phyloP scores from a whole-genome alignment of 2,329 filamentous ascomycete genomes.

The Fonsecaea pugnacius region DNA sequence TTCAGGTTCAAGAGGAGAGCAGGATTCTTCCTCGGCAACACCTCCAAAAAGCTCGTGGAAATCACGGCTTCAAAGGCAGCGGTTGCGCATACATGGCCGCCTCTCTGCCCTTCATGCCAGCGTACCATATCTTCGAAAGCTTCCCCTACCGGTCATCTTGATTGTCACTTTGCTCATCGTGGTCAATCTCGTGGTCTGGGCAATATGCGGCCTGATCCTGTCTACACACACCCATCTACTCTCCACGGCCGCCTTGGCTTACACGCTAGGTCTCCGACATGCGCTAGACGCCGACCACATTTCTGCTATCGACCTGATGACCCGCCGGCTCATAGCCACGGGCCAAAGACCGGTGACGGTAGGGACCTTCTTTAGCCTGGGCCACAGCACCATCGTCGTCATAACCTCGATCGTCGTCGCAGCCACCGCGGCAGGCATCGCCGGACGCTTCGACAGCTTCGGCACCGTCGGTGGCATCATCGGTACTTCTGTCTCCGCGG shows the following conservation, averaged over 20 bases:
- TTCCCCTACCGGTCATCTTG: slow-evolving; percentile 61
- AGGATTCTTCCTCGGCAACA: not conserved
- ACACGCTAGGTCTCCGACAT: slow-evolving; percentile 86
- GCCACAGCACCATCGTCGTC: slow-evolving; percentile 90
- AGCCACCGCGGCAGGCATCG: slow-evolving; percentile 82
- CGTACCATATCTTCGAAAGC: slow-evolving; percentile 59
- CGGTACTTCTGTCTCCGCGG: slow-evolving; percentile 82
- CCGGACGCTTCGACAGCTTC: slow-evolving; percentile 79
- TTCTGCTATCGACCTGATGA: slow-evolving; percentile 92
- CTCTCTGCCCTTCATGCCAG: slow-evolving; percentile 38
- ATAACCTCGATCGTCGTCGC: slow-evolving; percentile 90
- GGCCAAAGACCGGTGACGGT: slow-evolving; percentile 88
- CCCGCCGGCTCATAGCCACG: slow-evolving; percentile 80
- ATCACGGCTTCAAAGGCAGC: slow-evolving; percentile 6
- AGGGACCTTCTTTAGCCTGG: slow-evolving; percentile 90
- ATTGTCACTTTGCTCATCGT: slow-evolving; percentile 60
- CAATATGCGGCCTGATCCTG: slow-evolving; percentile 59
- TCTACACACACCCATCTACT: slow-evolving; percentile 57
- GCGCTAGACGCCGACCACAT: slow-evolving; percentile 98
- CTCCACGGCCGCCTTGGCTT: slow-evolving; percentile 80
- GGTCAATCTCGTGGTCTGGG: slow-evolving; percentile 63
- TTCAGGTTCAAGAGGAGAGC: slow-evolving; percentile 3
- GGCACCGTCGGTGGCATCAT: slow-evolving; percentile 82
- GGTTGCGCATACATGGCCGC: slow-evolving; percentile 8
- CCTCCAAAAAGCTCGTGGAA: not conserved